Evolutionary conservation across 2,329 filamentous ascomycete species (phyloP).

Genomic region (Geosmithia flava): DNA sequence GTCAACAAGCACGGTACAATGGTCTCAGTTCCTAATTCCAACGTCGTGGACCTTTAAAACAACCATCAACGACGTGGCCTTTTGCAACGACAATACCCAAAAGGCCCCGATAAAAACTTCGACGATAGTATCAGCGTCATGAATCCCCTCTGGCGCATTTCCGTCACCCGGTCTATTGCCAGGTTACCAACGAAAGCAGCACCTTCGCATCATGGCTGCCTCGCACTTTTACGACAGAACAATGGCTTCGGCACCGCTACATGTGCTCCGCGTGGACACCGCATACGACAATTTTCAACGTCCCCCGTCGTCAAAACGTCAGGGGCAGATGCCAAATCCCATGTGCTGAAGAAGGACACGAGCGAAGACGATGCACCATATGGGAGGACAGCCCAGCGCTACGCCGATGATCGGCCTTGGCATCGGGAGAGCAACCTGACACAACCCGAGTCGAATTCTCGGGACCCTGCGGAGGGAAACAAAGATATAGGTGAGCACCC

Average conservation of each 20-base stretch:
- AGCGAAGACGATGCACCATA: neutral
- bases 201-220: neutral
- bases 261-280: neutral
- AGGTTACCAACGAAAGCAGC: neutral
- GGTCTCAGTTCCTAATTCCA: too few relatives aligned
- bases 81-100: neutral
- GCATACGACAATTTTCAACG: neutral
- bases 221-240: neutral
- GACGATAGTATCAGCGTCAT: neutral
- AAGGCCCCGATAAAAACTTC: neutral
- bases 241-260: neutral
- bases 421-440: conserved; percentile 43
- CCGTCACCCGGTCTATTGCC: neutral
- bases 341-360: neutral
- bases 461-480: conserved; percentile 11
- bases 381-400: conserved; percentile 26
- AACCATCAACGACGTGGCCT: too few relatives aligned
- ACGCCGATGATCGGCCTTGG: conserved; percentile 53
- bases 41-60: too few relatives aligned
- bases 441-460: conserved; percentile 17
- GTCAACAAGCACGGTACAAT: too few relatives aligned
- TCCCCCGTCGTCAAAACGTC: neutral
- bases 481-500: conserved; percentile 16
- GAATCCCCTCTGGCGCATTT: neutral
- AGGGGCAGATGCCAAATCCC: neutral